Evolutionary conservation across 345 rosid genomes (phyloP).

Genomic region (Laguncularia racemosa): DNA sequence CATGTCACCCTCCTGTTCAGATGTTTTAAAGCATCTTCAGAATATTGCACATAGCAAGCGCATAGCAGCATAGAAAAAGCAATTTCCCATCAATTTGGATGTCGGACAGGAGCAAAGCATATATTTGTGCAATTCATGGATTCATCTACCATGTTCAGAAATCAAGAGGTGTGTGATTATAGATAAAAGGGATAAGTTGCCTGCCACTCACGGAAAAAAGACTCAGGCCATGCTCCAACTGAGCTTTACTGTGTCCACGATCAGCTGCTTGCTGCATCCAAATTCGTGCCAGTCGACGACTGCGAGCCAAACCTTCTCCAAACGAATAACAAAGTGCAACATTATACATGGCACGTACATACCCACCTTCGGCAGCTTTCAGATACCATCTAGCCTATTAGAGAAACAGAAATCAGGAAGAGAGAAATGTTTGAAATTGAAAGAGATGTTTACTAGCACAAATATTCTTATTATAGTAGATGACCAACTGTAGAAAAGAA

Average conservation of each 20-base stretch:
- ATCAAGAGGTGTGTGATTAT: not conserved
- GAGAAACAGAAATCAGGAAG: not conserved
- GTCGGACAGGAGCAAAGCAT: too few species aligned
- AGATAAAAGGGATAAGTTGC: not conserved
- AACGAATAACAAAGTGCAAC: conserved; percentile 57
- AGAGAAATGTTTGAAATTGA: not conserved
- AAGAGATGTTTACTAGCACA: not conserved
- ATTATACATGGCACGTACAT: conserved; percentile 87
- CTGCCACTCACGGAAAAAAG: conserved; percentile 56
- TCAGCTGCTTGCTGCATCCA: conserved; percentile 99
- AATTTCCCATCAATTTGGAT: not conserved
- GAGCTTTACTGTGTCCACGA: conserved; percentile 81
- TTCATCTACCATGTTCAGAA: not conserved
- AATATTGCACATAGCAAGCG: not conserved
- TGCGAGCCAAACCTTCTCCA: conserved; percentile 73
- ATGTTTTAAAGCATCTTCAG: not conserved
- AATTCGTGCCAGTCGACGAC: conserved; percentile 47
- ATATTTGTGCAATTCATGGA: too few species aligned
- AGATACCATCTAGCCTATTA: conserved; percentile 70
- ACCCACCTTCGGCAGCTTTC: conserved; percentile 85
- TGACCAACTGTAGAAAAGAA: not conserved
- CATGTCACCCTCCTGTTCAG: conserved; percentile 70
- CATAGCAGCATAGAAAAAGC: not conserved
- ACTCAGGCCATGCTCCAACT: conserved; percentile 78
- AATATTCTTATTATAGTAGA: not conserved